Evolutionary conservation across 1,284 basidiomycete genomes (phyloP).

Genomic region (Ceraceosorus bombacis): DNA sequence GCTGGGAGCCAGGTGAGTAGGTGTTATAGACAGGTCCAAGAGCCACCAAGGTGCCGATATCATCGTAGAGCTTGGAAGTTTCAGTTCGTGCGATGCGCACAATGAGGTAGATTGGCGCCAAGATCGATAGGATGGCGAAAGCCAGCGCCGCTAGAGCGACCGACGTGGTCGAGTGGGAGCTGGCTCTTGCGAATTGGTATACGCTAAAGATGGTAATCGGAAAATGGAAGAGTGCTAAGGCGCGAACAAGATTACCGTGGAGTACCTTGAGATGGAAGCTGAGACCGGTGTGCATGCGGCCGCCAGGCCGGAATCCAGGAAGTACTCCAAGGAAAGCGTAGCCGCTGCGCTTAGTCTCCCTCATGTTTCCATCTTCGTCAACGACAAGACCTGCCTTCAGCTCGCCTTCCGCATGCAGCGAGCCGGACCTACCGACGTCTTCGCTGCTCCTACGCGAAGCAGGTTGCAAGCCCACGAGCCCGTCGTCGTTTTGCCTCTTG

Average conservation of each 20-base stretch:
- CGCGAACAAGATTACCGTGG: conserved; percentile 80
- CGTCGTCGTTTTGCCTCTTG: not conserved
- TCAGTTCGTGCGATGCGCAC: conserved; percentile 68
- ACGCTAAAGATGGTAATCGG: conserved; percentile 84
- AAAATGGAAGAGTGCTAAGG: conserved; percentile 84
- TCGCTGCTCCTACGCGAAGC: not conserved
- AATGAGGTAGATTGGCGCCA: conserved; percentile 68
- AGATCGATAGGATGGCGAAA: conserved; percentile 69
- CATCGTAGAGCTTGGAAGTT: conserved; percentile 85
- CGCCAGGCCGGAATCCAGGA: not conserved
- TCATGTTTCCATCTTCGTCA: not conserved
- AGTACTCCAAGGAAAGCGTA: not conserved
- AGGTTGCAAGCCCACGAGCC: not conserved
- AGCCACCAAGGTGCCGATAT: conserved; percentile 79
- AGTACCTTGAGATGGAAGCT: conserved; percentile 24
- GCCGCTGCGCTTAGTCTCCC: not conserved
- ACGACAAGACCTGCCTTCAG: not conserved
- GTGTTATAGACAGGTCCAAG: conserved; percentile 93
- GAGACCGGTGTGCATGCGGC: too few species aligned
- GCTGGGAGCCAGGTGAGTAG: conserved; percentile 80
- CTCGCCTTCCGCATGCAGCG: not conserved
- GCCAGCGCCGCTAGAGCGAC: conserved; percentile 66
- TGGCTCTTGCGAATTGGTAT: conserved; percentile 68
- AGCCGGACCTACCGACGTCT: not conserved
- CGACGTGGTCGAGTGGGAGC: conserved; percentile 53